Evolutionary conservation across 345 rosid genomes (phyloP).

Genomic region (Eucalyptus sideroxylon): DNA sequence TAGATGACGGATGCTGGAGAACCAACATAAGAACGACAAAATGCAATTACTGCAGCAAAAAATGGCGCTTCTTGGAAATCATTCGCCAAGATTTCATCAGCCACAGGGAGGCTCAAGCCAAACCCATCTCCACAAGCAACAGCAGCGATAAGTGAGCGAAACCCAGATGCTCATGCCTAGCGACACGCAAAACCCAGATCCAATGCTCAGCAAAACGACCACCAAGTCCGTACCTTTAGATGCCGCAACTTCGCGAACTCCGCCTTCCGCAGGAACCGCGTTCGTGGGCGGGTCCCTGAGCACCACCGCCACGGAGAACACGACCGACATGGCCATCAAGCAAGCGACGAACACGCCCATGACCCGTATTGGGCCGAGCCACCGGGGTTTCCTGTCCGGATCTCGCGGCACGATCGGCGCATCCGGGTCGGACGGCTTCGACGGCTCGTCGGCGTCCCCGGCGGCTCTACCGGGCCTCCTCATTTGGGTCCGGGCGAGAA

Average conservation of each 20-base stretch:
- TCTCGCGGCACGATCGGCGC: neutral
- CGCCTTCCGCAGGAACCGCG: neutral
- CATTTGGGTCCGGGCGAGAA: constrained; percentile 4
- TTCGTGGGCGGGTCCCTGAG: constrained; percentile 34
- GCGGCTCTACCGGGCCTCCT: constrained; percentile 1
- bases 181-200: neutral
- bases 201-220: neutral
- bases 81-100: neutral
- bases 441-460: neutral
- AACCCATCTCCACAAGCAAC: neutral
- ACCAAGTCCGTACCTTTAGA: constrained; percentile 7
- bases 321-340: constrained; percentile 22
- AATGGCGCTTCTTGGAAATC: neutral
- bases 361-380: constrained; percentile 4
- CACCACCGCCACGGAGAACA: constrained; percentile 29
- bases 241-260: neutral
- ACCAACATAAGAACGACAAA: neutral
- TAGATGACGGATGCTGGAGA: neutral
- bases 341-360: constrained; percentile 18
- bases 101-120: neutral
- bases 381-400: constrained; percentile 7
- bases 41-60: neutral
- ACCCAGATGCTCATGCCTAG: neutral
- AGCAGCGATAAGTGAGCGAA: neutral
- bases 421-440: constrained; percentile 2